Percentiles rank a stretch among this genome's conserved stretches.
Evolutionary conservation across 1,139 yeast species (phyloP).

Genomic region (Sugiyamaella sp.): DNA sequence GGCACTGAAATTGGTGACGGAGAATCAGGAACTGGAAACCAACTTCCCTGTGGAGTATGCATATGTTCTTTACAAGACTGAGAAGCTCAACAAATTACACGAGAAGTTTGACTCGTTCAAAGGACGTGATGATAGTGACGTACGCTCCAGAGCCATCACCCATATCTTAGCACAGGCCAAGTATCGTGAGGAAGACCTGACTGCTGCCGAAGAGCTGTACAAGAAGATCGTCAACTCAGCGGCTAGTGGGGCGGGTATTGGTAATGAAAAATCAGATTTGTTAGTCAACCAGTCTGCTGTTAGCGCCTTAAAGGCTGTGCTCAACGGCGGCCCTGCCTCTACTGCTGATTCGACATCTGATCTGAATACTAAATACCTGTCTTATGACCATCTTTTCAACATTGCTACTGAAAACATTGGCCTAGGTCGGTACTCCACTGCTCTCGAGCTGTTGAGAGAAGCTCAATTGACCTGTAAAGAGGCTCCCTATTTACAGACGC

Average conservation of each 20-base stretch:
- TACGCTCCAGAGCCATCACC: conserved; percentile 42
- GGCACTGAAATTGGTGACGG: conserved; percentile 51
- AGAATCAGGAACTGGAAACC: conserved; percentile 21
- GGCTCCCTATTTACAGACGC: conserved; percentile 47
- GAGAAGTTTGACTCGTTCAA: conserved; percentile 35
- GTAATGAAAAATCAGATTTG: conserved; percentile 56
- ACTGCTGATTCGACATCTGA: neutral
- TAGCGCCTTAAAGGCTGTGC: conserved; percentile 52
- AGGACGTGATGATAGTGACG: neutral
- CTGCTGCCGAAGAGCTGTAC: conserved; percentile 59
- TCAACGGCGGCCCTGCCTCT: conserved; percentile 14
- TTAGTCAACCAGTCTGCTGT: conserved; percentile 72
- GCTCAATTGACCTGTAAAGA: conserved; percentile 53
- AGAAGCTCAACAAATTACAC: conserved; percentile 49
- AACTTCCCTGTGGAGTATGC: conserved; percentile 53
- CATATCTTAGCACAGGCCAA: conserved; percentile 85
- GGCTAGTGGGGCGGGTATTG: conserved; percentile 24
- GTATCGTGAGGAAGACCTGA: conserved; percentile 64
- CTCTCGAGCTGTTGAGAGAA: conserved; percentile 53
- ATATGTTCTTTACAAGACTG: conserved; percentile 71
- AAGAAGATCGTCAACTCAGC: conserved; percentile 46
- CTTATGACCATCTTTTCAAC: conserved; percentile 69
- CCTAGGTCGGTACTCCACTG: conserved; percentile 47
- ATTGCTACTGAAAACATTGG: conserved; percentile 60
- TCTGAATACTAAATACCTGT: conserved; percentile 29